These are phyloP conservation scores for Lindgomyces ingoldianus DNA, from an alignment of 495 filamentous ascomycete species.

Conservation along the genomic window DNA sequence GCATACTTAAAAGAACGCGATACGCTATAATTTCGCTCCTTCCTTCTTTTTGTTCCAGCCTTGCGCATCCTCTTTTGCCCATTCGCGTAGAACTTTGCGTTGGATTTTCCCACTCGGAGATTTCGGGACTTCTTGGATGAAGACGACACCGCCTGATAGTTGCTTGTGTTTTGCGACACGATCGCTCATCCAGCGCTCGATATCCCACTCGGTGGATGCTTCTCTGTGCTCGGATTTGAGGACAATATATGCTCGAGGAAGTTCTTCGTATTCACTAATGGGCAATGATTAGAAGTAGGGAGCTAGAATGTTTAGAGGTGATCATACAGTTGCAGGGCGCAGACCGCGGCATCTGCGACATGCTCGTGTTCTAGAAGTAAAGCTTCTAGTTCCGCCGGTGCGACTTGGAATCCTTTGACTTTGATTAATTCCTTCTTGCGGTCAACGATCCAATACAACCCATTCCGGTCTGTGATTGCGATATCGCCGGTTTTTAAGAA, in stretches of 20 bases:
- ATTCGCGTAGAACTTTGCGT: slow-evolving; percentile 46
- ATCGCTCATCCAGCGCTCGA: slow-evolving; percentile 40
- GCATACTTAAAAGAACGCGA: too few species aligned
- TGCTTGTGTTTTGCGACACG: slow-evolving; percentile 46
- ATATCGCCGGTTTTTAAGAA: slow-evolving; percentile 47
- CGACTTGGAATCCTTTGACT: slow-evolving; percentile 52
- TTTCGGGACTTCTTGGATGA: slow-evolving; percentile 43
- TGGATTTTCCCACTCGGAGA: slow-evolving; percentile 51
- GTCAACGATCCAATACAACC: slow-evolving; percentile 48
- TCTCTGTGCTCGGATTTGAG: slow-evolving; percentile 36
- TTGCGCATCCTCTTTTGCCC: slow-evolving; percentile 45
- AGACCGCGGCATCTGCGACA: slow-evolving; percentile 51
- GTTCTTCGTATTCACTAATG: slow-evolving; percentile 44
- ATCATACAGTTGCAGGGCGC: slow-evolving; percentile 38
- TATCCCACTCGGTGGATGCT: slow-evolving; percentile 36
- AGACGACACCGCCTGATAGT: slow-evolving; percentile 43
- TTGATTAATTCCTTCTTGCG: slow-evolving; percentile 50
- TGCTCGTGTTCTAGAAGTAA: slow-evolving; percentile 47
- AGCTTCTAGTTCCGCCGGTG: slow-evolving; percentile 54
- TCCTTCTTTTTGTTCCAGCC: slow-evolving; percentile 27
- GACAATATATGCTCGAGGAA: slow-evolving; percentile 43
- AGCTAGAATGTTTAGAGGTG: neutral
- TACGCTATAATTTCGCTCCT: slow-evolving; percentile 48
- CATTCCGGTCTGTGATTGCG: slow-evolving; percentile 41
- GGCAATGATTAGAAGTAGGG: neutral